Evolutionary conservation across 257 asterid genomes (phyloP).

Genomic region (Penstemon davidsonii): DNA sequence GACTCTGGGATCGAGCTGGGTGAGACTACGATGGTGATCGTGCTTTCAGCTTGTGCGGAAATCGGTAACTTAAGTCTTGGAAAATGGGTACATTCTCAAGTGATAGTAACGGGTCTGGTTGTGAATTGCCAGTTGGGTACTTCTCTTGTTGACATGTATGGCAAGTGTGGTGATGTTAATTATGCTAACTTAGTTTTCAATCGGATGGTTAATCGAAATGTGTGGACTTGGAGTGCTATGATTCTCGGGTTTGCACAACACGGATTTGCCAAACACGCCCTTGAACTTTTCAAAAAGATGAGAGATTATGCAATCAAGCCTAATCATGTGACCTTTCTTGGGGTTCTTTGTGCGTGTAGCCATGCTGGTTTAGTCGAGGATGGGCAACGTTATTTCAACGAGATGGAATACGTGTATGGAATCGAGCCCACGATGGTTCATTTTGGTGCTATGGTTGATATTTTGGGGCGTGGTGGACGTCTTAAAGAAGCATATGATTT

Average conservation of each 20-base stretch:
- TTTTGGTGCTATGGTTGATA: constrained; percentile 76
- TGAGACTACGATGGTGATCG: constrained; percentile 72
- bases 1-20: constrained; percentile 42
- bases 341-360: constrained; percentile 83
- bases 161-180: constrained; percentile 58
- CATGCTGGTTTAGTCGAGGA: constrained; percentile 66
- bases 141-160: constrained; percentile 80
- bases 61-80: constrained; percentile 65
- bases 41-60: constrained; percentile 65
- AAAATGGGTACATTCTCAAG: constrained; percentile 70
- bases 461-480: constrained; percentile 67
- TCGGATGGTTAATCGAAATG: constrained; percentile 48
- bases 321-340: constrained; percentile 71
- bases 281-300: constrained; percentile 53
- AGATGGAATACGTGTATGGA: constrained; percentile 53
- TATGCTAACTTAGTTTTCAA: constrained; percentile 55
- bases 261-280: constrained; percentile 55
- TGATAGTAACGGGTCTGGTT: constrained; percentile 49
- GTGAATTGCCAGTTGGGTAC: constrained; percentile 66
- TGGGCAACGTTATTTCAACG: constrained; percentile 45
- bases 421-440: constrained; percentile 67
- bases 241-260: constrained; percentile 76
- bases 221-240: constrained; percentile 91
- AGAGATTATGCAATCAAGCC: constrained; percentile 40
- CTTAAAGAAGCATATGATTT: constrained; percentile 60